phyloP scores from a whole-genome alignment of 192 early-diverging fungal genomes.

The Funneliformis mosseae region DNA sequence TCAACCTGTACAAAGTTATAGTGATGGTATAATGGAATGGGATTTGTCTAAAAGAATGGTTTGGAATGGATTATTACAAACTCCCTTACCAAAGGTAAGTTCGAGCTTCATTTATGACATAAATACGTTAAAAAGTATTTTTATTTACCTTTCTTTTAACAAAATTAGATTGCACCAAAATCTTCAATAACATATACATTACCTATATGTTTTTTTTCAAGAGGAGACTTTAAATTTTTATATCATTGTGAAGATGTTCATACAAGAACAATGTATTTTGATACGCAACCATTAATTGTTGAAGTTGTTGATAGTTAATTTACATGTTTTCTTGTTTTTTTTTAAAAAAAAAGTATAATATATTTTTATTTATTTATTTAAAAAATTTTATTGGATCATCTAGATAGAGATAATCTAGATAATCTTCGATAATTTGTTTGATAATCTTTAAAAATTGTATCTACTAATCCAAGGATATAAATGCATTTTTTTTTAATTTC shows the following conservation, averaged over 20 bases:
- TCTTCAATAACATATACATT: slow-evolving; percentile 48
- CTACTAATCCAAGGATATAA: too few relatives aligned
- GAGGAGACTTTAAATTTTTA: slow-evolving; percentile 57
- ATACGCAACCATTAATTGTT: slow-evolving; percentile 52
- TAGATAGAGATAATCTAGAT: too few relatives aligned
- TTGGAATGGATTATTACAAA: slow-evolving; percentile 57
- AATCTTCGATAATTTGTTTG: too few relatives aligned
- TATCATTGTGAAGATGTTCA: slow-evolving; percentile 61
- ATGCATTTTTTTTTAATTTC: too few relatives aligned
- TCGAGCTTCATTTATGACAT: neutral
- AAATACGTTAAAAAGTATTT: neutral
- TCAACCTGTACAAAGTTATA: slow-evolving; percentile 57
- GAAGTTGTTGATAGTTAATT: slow-evolving; percentile 38
- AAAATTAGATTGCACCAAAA: slow-evolving; percentile 53
- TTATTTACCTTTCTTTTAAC: neutral
- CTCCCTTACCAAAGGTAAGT: slow-evolving; percentile 53
- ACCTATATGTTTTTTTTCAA: slow-evolving; percentile 57
- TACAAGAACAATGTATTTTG: slow-evolving; percentile 53
- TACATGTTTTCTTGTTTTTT: neutral
- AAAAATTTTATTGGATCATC: too few relatives aligned
- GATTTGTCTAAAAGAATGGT: slow-evolving; percentile 52
- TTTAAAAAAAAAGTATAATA: too few relatives aligned
- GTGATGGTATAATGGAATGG: slow-evolving; percentile 57
- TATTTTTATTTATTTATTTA: too few relatives aligned
- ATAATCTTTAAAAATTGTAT: too few relatives aligned